A percentile compares a stretch with the other conserved stretches of the same genome.
Conservation (phyloP, 805 yeast genomes). For the Candida maesae region DNA sequence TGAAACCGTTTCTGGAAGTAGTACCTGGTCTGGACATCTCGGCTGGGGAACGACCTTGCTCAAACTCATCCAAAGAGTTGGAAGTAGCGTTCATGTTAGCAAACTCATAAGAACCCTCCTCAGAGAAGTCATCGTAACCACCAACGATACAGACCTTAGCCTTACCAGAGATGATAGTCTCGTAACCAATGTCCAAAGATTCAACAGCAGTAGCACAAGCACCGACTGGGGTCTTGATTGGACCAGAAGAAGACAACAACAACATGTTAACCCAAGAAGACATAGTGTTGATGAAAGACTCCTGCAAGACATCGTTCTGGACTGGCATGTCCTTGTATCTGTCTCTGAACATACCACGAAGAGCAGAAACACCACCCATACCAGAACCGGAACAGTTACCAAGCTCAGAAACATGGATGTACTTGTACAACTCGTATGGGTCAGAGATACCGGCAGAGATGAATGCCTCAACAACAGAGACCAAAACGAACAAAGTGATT, state of each 20-base stretch:
- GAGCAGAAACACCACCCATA: conserved; percentile 98
- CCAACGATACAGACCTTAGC: conserved; percentile 97
- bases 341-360: conserved; percentile 97
- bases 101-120: conserved; percentile 96
- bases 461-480: conserved; percentile 92
- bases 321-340: conserved; percentile 91
- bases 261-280: conserved; percentile 99
- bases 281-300: conserved; percentile 98
- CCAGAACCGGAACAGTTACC: conserved; percentile 99
- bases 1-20: conserved; percentile 93
- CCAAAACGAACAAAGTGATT: conserved; percentile 86
- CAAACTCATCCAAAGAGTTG: conserved; percentile 81
- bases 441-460: conserved; percentile 94
- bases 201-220: conserved; percentile 99
- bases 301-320: conserved; percentile 96
- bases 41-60: conserved; percentile 93
- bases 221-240: conserved; percentile 98
- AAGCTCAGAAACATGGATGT: conserved; percentile 96
- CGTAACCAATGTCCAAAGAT: conserved; percentile 94
- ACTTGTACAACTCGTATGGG: conserved; percentile 97
- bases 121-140: conserved; percentile 99
- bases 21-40: conserved; percentile 99
- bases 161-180: conserved; percentile 87
- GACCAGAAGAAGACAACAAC: conserved; percentile 95
- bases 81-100: conserved; percentile 99